Base-by-base conservation (phyloP, 768 basidiomycete genomes). In the Trametes elegans region DNA sequence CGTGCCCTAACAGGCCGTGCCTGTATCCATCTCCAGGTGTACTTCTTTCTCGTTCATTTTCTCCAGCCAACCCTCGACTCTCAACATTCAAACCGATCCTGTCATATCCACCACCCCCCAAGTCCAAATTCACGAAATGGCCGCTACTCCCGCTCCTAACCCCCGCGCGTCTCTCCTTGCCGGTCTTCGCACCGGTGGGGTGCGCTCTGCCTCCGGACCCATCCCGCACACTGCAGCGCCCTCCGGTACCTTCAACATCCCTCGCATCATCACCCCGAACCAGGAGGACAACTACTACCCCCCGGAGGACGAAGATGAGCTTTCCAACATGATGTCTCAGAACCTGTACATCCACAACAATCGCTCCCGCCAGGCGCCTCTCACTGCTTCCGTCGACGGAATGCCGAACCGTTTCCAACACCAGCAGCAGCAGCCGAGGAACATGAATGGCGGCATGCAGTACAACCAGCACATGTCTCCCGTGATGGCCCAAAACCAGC, bases 171-270 rank as follows among this genome's bases (percentile, higher is more conserved):
- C 89, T 58, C 90, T 93, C 66, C 89, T 93, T 71, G 79, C 87
- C 57, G 90, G 88, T 63, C 89, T 93, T 66, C 88, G 91, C 69
- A 93, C 91, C 49, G 92, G 91, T 68, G 91, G 91, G 44, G 92
- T 93, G 57, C 87, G 91, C 63, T 85, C 90, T n/a, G 66, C 78
- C 40, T 88, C 88, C 53, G 70, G 65, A 21, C 64, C 71, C 23
- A 70, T 81, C 18, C 87, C 89, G 36, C 84, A 87, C 70, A 85
- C 87, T 42, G 85, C 88, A 50, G 82, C 83, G 23, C 83, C 85
- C 21, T 70, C 76, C 36, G 76, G 75, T 49, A 73, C 83, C 32
- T 89, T 89, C 79, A 82, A 81, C 67, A 64, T 88, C 46, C 77
- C 83, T 55, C 82, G 81, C 59, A 81, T 82, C 66, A 61, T 72